Base-by-base conservation (phyloP, 2,329 filamentous ascomycete genomes). In the Trichoderma asperellum region DNA sequence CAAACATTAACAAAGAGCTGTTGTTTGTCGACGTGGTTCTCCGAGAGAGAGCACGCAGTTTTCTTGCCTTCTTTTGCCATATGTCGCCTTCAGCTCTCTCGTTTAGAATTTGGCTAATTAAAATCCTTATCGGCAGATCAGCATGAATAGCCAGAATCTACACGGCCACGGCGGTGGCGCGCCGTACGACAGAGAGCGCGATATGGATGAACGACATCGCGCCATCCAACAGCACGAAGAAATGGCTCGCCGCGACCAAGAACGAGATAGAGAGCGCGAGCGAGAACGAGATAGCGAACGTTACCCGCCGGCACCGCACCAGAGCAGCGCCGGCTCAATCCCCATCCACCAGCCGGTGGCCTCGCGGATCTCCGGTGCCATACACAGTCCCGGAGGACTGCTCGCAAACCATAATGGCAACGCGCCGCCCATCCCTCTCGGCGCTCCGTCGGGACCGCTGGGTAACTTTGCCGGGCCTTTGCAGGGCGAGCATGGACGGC, bases 341-440 rank as follows among this genome's bases (percentile, higher is more conserved):
- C 93, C 94, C 67, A 91, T 98, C 75, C 95, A 98, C 80, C 95
- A 98, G 79, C 95, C 95, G 5, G 94, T 97, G 70, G 95, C 95
- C 71, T 89, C 94, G 77, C 85, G 94, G 80, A 84, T 93, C 72
- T 82, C 91, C 69, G 91, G 90, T 72, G 91, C 93, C 64, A 96
- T 97, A 68, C 95, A 97, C 78, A 96, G 94, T 57, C 95, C 95
- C 1, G 95, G 96, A 73, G 95, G 95, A 10, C 86, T 98, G 43
- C 87, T 98, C 49, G 88, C 91, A 10, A 93, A 90, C 73, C 89
- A 93, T 74, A 89, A 89, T 64, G 85, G 87, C 40, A 86, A 86
- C 40, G 82, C 84, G 47, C 83, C 86, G 34, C 79, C 85, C 47
- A 86, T 85, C 59, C 81, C 85, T 59, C 79, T 87, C 55, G 84